Percentiles rank a stretch among this genome's conserved stretches.
Evolutionary conservation across 352 stramenopile genomes (phyloP).

Genomic region (Pythium oligandrum): DNA sequence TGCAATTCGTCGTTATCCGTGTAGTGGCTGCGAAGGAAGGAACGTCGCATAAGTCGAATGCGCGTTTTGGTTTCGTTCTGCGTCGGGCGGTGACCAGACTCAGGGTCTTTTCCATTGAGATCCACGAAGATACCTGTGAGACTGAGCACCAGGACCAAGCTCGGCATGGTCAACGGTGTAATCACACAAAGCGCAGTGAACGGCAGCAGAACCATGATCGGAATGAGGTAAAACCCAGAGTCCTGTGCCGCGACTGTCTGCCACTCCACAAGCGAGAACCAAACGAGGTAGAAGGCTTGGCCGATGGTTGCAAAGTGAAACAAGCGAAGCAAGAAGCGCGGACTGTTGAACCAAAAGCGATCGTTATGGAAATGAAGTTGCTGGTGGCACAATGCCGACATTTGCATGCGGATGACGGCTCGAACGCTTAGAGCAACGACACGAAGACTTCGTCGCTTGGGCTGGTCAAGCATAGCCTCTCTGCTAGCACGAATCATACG

Average conservation of each 20-base stretch:
- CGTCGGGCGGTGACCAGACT: slow-evolving; percentile 18
- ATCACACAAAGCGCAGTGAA: slow-evolving; percentile 67
- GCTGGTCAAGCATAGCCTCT: slow-evolving; percentile 2
- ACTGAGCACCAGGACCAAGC: slow-evolving; percentile 83
- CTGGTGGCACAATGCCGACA: slow-evolving; percentile 80
- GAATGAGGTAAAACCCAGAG: slow-evolving; percentile 26
- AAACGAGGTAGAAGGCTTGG: slow-evolving; percentile 84
- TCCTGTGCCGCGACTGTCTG: slow-evolving; percentile 26
- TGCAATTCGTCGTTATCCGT: slow-evolving; percentile 23
- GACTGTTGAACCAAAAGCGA: slow-evolving; percentile 81
- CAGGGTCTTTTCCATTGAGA: slow-evolving; percentile 35
- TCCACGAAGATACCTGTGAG: slow-evolving; percentile 85
- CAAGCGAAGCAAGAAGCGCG: slow-evolving; percentile 58
- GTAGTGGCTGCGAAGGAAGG: slow-evolving; percentile 66
- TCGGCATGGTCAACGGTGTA: slow-evolving; percentile 84
- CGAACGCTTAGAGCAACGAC: slow-evolving; percentile 55
- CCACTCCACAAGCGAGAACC: slow-evolving; percentile 74
- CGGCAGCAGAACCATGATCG: slow-evolving; percentile 66
- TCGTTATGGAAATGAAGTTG: slow-evolving; percentile 81
- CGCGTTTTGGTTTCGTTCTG: slow-evolving; percentile 56
- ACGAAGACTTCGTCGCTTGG: slow-evolving; percentile 39
- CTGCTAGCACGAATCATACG: slow-evolving; percentile 22
- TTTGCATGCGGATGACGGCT: slow-evolving; percentile 79
- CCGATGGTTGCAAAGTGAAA: slow-evolving; percentile 86
- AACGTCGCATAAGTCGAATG: slow-evolving; percentile 67